Evolutionary conservation across 768 basidiomycete species (phyloP).

Genomic region (Russula virescens): DNA sequence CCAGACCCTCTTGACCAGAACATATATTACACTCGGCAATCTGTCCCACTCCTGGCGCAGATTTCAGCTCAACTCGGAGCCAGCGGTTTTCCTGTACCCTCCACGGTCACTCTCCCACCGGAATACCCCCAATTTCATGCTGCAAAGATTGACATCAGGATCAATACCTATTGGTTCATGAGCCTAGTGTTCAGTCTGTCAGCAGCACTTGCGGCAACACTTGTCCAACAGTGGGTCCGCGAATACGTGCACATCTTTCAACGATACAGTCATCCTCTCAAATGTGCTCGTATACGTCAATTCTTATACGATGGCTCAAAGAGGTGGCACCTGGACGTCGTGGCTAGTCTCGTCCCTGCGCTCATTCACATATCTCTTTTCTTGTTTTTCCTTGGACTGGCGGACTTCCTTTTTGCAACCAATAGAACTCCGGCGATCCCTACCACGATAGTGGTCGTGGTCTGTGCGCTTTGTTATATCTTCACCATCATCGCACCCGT

Average conservation of each 20-base stretch:
- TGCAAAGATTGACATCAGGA: constrained; percentile 32
- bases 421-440: constrained; percentile 16
- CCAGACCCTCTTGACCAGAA: background rate
- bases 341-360: constrained; percentile 46
- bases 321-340: constrained; percentile 38
- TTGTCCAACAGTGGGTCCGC: too few relatives aligned
- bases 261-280: constrained; percentile 28
- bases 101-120: background rate
- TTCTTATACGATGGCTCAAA: constrained; percentile 36
- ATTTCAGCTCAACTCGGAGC: constrained; percentile 20
- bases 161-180: constrained; percentile 42
- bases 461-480: constrained; percentile 18
- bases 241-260: constrained; percentile 1
- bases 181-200: constrained; percentile 36
- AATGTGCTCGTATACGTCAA: constrained; percentile 39
- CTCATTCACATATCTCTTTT: too few relatives aligned
- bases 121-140: constrained; percentile 12
- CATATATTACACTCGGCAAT: constrained; percentile 1
- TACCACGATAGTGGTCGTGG: background rate
- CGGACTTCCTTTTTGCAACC: constrained; percentile 38
- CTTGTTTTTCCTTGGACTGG: constrained; percentile 45
- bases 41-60: constrained; percentile 13
- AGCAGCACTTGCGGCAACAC: too few relatives aligned
- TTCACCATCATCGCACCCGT: constrained; percentile 17
- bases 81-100: constrained; percentile 4